Evolutionary conservation across 1,139 yeast species (phyloP).

Genomic region (Zygoascus meyerae): DNA sequence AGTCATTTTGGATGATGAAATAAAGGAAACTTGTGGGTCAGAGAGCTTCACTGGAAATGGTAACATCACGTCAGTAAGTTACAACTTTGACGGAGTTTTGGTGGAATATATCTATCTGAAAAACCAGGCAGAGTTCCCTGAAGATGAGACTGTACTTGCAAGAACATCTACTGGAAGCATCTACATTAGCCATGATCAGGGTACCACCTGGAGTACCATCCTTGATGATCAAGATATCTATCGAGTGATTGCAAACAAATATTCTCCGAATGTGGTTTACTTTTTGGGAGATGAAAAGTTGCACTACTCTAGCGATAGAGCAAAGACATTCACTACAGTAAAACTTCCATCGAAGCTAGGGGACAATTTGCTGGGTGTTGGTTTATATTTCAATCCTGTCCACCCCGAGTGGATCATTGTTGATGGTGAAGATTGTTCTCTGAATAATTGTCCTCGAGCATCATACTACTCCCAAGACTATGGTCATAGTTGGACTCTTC

Average conservation of each 20-base stretch:
- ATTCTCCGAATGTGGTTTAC: constrained; percentile 57
- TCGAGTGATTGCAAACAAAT: constrained; percentile 55
- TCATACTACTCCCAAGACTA: constrained; percentile 55
- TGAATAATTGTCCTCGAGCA: constrained; percentile 46
- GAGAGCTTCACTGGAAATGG: constrained; percentile 16
- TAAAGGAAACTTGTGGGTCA: constrained; percentile 10
- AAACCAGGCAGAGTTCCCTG: constrained; percentile 34
- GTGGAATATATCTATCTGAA: constrained; percentile 53
- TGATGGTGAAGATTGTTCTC: constrained; percentile 61
- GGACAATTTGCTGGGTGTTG: constrained; percentile 30
- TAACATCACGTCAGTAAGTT: constrained; percentile 29
- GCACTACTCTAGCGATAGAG: constrained; percentile 64
- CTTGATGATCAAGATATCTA: constrained; percentile 46
- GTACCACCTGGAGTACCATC: constrained; percentile 50
- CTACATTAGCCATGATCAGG: constrained; percentile 75
- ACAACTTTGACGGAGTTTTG: constrained; percentile 41
- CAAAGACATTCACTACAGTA: constrained; percentile 44
- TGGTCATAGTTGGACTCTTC: constrained; percentile 50
- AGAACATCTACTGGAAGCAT: constrained; percentile 48
- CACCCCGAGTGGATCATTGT: constrained; percentile 59
- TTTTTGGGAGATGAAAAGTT: constrained; percentile 49
- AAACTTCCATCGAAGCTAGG: constrained; percentile 48
- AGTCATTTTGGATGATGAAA: constrained; percentile 19
- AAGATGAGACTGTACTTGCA: constrained; percentile 60
- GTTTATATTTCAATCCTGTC: constrained; percentile 53